Base-by-base conservation (phyloP, 371 early-diverging fungal genomes). In the Mucor irregularis region DNA sequence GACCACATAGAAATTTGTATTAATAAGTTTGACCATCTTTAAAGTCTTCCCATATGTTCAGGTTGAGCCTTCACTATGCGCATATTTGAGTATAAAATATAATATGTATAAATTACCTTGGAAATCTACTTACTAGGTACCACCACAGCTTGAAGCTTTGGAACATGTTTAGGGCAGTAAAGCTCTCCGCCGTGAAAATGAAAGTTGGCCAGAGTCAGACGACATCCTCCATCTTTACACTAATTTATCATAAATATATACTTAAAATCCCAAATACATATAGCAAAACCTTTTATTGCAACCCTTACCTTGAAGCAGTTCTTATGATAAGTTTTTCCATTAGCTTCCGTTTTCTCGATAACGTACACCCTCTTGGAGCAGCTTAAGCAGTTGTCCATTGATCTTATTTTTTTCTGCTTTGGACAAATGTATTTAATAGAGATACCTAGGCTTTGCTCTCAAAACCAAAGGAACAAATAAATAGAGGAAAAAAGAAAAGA, bases 341-440 rank as follows among this genome's bases (percentile, higher is more conserved):
- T 84, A 7, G 82, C 85, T 30, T 84, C 85, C 21, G 84, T 59
- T 64, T 83, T 84, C 53, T 87, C 85, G 46, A 78, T 82, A 22
- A 80, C 62, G 64, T 85, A 87, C 2, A 87, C 87, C 13, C 64
- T 82, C 64, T 74, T 76, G 16, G 64, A 59, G 45, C 87, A 87
- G 40, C 66, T 78, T 19, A 69, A 69, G 50, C 87, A 87, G 21
- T 28, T 33, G 28, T 50, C 51, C 29, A 40, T 26, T 5, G 19
- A 5, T 8, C 28, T 39, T 50, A 35, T 69, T 49, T 47, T 58
- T 55, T 44, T 35, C 16, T 51, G 28, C 44, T 19, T 43, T 19
- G 29, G 21, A 30, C n/a, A n/a, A n/a, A n/a, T n/a, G n/a, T n/a
- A n/a, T n/a, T n/a, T n/a, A n/a, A n/a, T n/a, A n/a, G n/a, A n/a